Evolutionary conservation across 768 basidiomycete species (phyloP).

Genomic region (Amanita inopinata): DNA sequence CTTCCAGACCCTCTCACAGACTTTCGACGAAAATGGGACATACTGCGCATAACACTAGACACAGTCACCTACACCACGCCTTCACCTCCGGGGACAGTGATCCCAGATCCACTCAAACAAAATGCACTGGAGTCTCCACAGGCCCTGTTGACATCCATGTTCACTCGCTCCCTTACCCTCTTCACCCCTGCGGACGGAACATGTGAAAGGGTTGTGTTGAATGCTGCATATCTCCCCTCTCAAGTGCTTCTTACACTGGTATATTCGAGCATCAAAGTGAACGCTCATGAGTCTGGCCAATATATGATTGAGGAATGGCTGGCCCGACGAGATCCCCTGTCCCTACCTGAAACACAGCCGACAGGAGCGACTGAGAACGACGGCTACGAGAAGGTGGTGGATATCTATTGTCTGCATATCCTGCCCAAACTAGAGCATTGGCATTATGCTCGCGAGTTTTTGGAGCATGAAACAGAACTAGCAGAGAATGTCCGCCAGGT

Average conservation of each 20-base stretch:
- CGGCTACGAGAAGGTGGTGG: slow-evolving; percentile 66
- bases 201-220: slow-evolving; percentile 26
- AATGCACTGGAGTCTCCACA: slow-evolving; percentile 50
- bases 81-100: slow-evolving; percentile 27
- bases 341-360: slow-evolving; percentile 8
- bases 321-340: slow-evolving; percentile 38
- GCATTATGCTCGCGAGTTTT: slow-evolving; percentile 71
- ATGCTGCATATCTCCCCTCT: slow-evolving; percentile 53
- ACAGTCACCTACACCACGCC: slow-evolving; percentile 60
- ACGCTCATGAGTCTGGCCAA: slow-evolving; percentile 49
- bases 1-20: slow-evolving; percentile 33
- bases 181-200: slow-evolving; percentile 44
- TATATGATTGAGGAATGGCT: slow-evolving; percentile 76
- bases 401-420: slow-evolving; percentile 66
- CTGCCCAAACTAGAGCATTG: slow-evolving; percentile 68
- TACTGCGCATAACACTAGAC: slow-evolving; percentile 77
- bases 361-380: slow-evolving; percentile 28
- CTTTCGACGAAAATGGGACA: slow-evolving; percentile 76
- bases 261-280: slow-evolving; percentile 59
- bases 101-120: slow-evolving; percentile 45
- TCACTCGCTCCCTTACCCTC: slow-evolving; percentile 54
- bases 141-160: slow-evolving; percentile 42
- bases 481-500: slow-evolving; percentile 42
- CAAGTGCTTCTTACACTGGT: slow-evolving; percentile 63
- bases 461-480: slow-evolving; percentile 66